These are phyloP conservation scores for Podospora didyma DNA, from an alignment of 495 filamentous ascomycete species.

Conservation along the genomic window DNA sequence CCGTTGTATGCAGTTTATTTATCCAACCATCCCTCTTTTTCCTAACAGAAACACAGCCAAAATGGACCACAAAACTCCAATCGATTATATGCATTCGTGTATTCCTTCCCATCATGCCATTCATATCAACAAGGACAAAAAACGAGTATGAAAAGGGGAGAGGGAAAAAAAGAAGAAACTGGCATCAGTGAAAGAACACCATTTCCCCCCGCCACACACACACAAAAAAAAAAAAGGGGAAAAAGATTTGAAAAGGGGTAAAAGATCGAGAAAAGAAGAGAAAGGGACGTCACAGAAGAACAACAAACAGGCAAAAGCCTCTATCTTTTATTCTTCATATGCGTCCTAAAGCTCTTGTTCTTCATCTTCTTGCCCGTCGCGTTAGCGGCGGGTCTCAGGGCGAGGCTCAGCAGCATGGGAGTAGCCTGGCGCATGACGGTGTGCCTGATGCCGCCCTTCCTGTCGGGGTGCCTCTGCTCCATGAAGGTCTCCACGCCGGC, in stretches of 20 bases:
- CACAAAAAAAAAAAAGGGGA: not conserved
- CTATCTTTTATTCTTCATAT: conserved; percentile 3
- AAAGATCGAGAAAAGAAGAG: too few species aligned
- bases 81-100: too few species aligned
- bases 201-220: not conserved
- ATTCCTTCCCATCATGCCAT: not conserved
- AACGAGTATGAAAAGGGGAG: not conserved
- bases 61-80: not conserved
- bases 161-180: not conserved
- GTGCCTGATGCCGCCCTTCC: conserved; percentile 25
- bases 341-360: not conserved
- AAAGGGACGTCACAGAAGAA: too few species aligned
- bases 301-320: too few species aligned
- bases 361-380: not conserved
- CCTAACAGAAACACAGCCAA: not conserved
- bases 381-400: conserved; percentile 8
- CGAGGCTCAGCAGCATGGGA: conserved; percentile 20
- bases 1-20: too few species aligned
- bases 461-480: conserved; percentile 18
- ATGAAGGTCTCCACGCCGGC: conserved; percentile 29
- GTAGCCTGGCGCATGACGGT: conserved; percentile 22
- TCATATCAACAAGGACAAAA: not conserved
- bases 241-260: too few species aligned
- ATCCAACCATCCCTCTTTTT: too few species aligned
- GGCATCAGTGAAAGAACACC: too few species aligned